Conservation (phyloP, 2,329 filamentous ascomycete species). For the Trichophyton rubrum region DNA sequence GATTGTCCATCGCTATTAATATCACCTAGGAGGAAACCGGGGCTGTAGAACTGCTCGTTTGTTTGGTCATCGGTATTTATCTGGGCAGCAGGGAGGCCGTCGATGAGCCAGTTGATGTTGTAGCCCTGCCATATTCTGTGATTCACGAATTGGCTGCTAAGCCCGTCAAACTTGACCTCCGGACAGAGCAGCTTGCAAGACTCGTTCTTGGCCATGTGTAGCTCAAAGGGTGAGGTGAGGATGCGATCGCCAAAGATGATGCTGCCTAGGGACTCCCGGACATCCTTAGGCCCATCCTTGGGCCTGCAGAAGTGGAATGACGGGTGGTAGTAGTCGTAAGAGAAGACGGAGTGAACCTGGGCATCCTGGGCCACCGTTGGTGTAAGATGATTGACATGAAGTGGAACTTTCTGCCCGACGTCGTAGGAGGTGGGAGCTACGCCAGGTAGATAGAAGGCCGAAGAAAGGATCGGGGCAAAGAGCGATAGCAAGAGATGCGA, state of each 20-base stretch:
- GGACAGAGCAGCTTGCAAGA: constrained; percentile 72
- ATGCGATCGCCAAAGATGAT: constrained; percentile 97
- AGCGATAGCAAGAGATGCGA: constrained; percentile 22
- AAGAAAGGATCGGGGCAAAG: constrained; percentile 26
- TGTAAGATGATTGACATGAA: constrained; percentile 86
- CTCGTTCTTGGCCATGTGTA: constrained; percentile 77
- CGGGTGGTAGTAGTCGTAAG: constrained; percentile 90
- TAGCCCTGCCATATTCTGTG: constrained; percentile 71
- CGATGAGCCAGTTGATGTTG: constrained; percentile 89
- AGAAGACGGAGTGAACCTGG: constrained; percentile 79
- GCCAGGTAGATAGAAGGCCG: constrained; percentile 90
- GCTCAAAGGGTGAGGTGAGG: constrained; percentile 85
- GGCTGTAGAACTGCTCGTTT: constrained; percentile 71
- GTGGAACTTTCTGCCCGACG: constrained; percentile 62
- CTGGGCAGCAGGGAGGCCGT: constrained; percentile 85
- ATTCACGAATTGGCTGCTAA: constrained; percentile 67
- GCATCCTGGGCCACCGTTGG: constrained; percentile 70
- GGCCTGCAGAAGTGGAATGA: constrained; percentile 82
- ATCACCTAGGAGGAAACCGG: constrained; percentile 69
- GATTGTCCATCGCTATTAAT: constrained; percentile 44
- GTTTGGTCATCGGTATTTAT: constrained; percentile 64
- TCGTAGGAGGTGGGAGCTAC: constrained; percentile 91
- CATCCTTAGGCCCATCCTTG: constrained; percentile 59
- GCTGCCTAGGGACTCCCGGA: constrained; percentile 83
- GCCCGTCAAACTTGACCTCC: constrained; percentile 51